Conservation (phyloP, 805 yeast species). For the Ogataea trehaloabstinens region DNA sequence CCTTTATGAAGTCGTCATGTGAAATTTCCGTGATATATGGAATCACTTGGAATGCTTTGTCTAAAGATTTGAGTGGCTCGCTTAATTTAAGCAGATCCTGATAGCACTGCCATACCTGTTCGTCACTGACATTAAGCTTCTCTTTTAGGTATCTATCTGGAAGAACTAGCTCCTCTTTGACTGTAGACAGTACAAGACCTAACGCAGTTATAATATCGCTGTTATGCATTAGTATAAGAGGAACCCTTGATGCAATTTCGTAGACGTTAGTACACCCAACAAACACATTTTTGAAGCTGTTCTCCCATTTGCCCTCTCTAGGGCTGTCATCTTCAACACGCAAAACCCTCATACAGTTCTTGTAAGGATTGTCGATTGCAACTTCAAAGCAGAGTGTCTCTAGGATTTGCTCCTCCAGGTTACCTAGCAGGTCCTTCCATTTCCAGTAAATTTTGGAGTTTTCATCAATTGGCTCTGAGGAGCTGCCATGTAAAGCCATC, state of each 20-base stretch:
- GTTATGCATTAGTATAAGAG: constrained; percentile 26
- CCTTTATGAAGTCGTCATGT: constrained; percentile 15
- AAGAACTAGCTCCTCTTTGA: constrained; percentile 16
- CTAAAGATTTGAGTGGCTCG: constrained; percentile 14
- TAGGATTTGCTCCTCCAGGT: constrained; percentile 43
- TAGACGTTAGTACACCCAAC: constrained; percentile 25
- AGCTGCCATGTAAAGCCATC: constrained; percentile 40
- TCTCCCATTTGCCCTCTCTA: constrained; percentile 17
- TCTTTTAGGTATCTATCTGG: constrained; percentile 16
- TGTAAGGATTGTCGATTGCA: constrained; percentile 40
- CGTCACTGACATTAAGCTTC: constrained; percentile 14
- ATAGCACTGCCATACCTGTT: constrained; percentile 26
- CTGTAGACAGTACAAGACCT: constrained; percentile 23
- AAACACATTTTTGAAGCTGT: constrained; percentile 17
- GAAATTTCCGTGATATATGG: constrained; percentile 22
- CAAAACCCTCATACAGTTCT: constrained; percentile 22
- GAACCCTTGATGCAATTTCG: constrained; percentile 29
- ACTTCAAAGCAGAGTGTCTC: constrained; percentile 50
- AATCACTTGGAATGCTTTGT: constrained; percentile 24
- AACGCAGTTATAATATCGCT: constrained; percentile 24
- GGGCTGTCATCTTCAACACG: constrained; percentile 17
- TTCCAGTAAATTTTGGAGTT: constrained; percentile 47
- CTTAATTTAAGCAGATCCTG: constrained; percentile 20
- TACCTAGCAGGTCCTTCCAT: constrained; percentile 48
- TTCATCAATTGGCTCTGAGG: constrained; percentile 38